A percentile compares a stretch with the other conserved stretches of the same genome.
Conservation (phyloP, 305 asterid species). For the Solanum hybrid region DNA sequence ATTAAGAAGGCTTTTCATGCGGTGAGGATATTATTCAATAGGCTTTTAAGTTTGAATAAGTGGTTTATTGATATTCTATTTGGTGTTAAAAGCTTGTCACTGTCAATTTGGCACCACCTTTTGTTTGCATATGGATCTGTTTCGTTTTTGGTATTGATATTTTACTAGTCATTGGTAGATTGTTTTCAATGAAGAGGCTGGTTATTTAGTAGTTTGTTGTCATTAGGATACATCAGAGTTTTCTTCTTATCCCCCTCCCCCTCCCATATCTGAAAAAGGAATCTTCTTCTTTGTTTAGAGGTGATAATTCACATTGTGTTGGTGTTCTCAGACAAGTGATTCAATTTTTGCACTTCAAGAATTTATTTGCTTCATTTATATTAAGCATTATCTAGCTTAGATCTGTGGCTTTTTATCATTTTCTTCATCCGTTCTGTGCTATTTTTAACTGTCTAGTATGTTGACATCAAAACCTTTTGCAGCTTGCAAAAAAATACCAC, state of each 20-base stretch:
- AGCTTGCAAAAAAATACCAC: conserved; percentile 92
- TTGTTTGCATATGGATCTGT: not conserved
- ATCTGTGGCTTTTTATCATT: not conserved
- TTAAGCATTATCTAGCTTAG: not conserved
- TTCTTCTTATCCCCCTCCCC: not conserved
- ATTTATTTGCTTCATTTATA: not conserved
- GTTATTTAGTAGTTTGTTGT: not conserved
- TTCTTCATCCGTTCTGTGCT: not conserved
- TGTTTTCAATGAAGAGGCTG: not conserved
- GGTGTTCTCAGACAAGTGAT: not conserved
- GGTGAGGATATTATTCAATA: conserved; percentile 33
- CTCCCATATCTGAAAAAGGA: not conserved
- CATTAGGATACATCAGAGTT: not conserved
- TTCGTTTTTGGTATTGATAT: not conserved
- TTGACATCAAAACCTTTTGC: conserved; percentile 14
- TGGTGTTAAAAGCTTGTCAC: not conserved
- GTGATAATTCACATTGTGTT: not conserved
- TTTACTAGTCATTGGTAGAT: not conserved
- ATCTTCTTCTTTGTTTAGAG: not conserved
- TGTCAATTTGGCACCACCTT: not conserved
- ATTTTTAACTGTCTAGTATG: not conserved
- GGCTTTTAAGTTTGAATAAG: not conserved
- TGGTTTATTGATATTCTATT: not conserved
- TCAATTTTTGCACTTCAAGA: not conserved
- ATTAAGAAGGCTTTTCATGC: conserved; percentile 79